phyloP scores from a whole-genome alignment of 2,329 filamentous ascomycete species.

The Septoria linicola region DNA sequence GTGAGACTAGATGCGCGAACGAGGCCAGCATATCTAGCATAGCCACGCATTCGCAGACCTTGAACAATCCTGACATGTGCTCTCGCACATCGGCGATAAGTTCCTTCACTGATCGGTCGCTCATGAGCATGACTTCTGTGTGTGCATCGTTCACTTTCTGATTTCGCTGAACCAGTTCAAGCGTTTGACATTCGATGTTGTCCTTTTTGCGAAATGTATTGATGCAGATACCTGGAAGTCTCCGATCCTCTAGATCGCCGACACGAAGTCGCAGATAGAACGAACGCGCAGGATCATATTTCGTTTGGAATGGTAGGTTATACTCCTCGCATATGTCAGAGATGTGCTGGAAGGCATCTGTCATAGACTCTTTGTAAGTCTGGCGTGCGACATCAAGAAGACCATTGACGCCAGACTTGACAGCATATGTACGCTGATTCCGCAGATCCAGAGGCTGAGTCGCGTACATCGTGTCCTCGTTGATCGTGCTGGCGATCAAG shows the following conservation, averaged over 20 bases:
- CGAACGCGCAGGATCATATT: slow-evolving; percentile 72
- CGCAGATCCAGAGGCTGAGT: slow-evolving; percentile 78
- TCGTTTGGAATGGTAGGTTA: slow-evolving; percentile 63
- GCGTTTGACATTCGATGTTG: slow-evolving; percentile 82
- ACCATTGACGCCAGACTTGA: slow-evolving; percentile 81
- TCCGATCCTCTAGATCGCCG: slow-evolving; percentile 60
- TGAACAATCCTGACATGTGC: slow-evolving; percentile 73
- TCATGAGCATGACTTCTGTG: slow-evolving; percentile 79
- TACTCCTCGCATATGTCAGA: slow-evolving; percentile 61
- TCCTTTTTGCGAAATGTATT: slow-evolving; percentile 72
- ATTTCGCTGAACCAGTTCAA: slow-evolving; percentile 78
- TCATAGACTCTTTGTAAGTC: slow-evolving; percentile 83
- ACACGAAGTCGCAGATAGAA: slow-evolving; percentile 72
- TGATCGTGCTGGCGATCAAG: slow-evolving; percentile 69
- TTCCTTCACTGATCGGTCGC: slow-evolving; percentile 68
- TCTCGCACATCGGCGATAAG: slow-evolving; percentile 71
- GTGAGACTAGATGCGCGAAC: slow-evolving; percentile 72
- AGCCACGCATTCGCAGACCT: slow-evolving; percentile 80
- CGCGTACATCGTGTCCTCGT: slow-evolving; percentile 76
- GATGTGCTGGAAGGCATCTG: slow-evolving; percentile 72
- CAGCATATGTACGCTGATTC: slow-evolving; percentile 86
- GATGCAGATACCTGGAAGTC: slow-evolving; percentile 69
- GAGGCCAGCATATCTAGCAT: slow-evolving; percentile 68
- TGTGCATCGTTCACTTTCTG: slow-evolving; percentile 73
- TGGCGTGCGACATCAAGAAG: slow-evolving; percentile 85